These are phyloP conservation scores for Sorghum bicolor DNA, from an alignment of 176 grass and related monocot species.

Conservation along the genomic window Sorghum_bicolor_NCBIv3 NC_012874.2:19300501-19301000, in stretches of 20 bases:
- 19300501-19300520: neutral
- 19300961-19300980: neutral
- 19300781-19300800: conserved; percentile 9
- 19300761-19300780: neutral
- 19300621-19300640: neutral
- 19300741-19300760: neutral
- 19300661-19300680: conserved; percentile 3
- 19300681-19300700: conserved; percentile 13
- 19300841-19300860: too few species aligned
- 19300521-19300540: neutral
- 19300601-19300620: neutral
- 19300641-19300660: conserved; percentile 15
- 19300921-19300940: neutral
- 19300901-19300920: too few species aligned
- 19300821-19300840: too few species aligned
- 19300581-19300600: conserved; percentile 7
- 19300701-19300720: neutral
- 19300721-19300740: neutral
- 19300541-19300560: neutral
- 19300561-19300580: neutral
- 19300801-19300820: too few species aligned
- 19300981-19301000: neutral
- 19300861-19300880: neutral
- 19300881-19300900: neutral
- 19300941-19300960: neutral